Evolutionary conservation across 2,329 filamentous ascomycete species (phyloP).

Genomic region (Myriosclerotinia curreyana): DNA sequence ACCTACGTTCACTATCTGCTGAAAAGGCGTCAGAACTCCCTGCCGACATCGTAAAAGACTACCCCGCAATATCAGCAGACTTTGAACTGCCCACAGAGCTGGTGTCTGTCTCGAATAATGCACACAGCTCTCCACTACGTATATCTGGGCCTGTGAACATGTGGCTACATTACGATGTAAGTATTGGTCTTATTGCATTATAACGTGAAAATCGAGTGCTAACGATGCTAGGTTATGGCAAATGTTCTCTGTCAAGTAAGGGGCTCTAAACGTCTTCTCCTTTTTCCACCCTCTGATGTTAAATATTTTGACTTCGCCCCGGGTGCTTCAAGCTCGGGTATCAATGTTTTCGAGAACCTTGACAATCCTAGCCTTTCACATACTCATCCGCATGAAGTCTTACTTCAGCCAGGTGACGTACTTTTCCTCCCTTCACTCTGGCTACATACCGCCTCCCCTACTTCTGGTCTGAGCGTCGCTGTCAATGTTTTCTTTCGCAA

Average conservation of each 20-base stretch:
- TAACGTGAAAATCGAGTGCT: conserved; percentile 1
- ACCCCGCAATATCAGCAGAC: conserved; percentile 64
- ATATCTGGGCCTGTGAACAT: conserved; percentile 78
- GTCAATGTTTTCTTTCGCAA: conserved; percentile 89
- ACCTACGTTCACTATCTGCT: conserved; percentile 73
- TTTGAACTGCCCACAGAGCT: conserved; percentile 67
- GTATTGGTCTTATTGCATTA: conserved; percentile 28
- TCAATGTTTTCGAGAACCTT: conserved; percentile 63
- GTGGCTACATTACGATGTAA: conserved; percentile 86
- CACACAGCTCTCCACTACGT: conserved; percentile 75
- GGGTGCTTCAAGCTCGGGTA: conserved; percentile 74
- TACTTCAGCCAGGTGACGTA: conserved; percentile 68
- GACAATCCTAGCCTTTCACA: conserved; percentile 42
- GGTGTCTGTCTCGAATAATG: conserved; percentile 54
- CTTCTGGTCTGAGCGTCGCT: conserved; percentile 61
- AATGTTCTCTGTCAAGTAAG: conserved; percentile 79
- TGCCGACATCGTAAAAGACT: conserved; percentile 69
- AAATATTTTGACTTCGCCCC: conserved; percentile 66
- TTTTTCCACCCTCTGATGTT: conserved; percentile 79
- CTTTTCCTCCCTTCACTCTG: conserved; percentile 80
- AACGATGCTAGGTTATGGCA: conserved; percentile 65
- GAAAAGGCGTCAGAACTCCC: conserved; percentile 66
- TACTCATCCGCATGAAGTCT: conserved; percentile 64
- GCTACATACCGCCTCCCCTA: conserved; percentile 71
- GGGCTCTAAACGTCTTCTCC: conserved; percentile 68